Conservation (phyloP, 1,284 basidiomycete species). For the Sanguinoderma infundibulare region DNA sequence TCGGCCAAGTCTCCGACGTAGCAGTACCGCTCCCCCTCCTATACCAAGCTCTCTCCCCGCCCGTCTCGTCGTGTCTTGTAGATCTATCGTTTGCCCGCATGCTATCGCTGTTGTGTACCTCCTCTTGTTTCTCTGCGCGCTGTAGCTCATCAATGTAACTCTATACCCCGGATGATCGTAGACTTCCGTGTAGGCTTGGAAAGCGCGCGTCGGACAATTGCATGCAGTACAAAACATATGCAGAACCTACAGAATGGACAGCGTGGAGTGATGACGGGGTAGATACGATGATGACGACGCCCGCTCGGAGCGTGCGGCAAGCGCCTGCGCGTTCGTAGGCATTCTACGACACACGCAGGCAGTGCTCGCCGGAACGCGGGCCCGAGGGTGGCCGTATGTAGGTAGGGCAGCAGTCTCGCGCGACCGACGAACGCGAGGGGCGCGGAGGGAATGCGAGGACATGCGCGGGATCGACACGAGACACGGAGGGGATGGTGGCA, state of each 20-base stretch:
- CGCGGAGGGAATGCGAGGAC: background rate
- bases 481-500: too few species aligned
- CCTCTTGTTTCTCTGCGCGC: too few species aligned
- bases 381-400: too few species aligned
- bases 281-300: too few species aligned
- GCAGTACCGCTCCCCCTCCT: background rate
- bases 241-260: too few species aligned
- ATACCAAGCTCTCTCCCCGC: background rate
- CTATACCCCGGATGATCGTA: too few species aligned
- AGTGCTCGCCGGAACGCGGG: too few species aligned
- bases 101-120: background rate
- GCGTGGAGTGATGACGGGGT: too few species aligned
- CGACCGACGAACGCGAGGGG: background rate
- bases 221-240: too few species aligned
- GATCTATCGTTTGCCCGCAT: background rate
- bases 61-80: background rate
- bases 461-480: background rate
- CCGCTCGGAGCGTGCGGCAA: background rate
- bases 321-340: background rate
- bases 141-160: too few species aligned
- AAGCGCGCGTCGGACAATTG: too few species aligned
- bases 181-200: too few species aligned
- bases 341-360: background rate
- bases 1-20: background rate
- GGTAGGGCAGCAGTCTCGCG: background rate